Evolutionary conservation across 2,329 filamentous ascomycete genomes (phyloP), one percentile per base, ranked within the genome.

Genomic region (Penicillium sp.): DNA sequence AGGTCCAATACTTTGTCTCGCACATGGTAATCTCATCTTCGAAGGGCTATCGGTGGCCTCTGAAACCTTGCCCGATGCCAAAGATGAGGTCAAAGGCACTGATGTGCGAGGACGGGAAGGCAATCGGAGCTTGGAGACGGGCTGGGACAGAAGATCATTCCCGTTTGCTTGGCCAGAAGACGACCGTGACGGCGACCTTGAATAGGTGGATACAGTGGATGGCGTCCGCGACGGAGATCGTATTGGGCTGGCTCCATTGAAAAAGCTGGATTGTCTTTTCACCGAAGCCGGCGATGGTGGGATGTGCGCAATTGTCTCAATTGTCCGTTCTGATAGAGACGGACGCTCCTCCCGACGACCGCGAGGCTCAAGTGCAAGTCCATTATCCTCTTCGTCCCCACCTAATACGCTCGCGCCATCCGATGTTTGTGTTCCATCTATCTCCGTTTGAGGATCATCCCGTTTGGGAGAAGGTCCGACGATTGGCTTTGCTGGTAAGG

Each of bases 261-360:
- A 95, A 75, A 96, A 93, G 59, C 86, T 88, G 0, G 91, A 92
- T 9, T 85, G 81, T 58, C 88, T 86, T 61, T 87, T 86, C 56
- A 84, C 86, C 50, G 90, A 76, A 0, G 86, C 86, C 4, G 93
- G 93, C 0, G 93, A 95, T 0, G 91, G 88, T 0, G 93, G 91
- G 33, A 97, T 81, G 51, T 88, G 86, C 3, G 92, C 85, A 6
- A 97, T 80, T 0, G 92, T 96, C 75, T 96, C 92, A 45, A 96
- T 89, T 0, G 93, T 96, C 61, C 94, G 84, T 70, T 97, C 93
- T 0, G 90, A 88, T 4, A 97, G 64, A 6, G 77, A 79, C 17
- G 76, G 71, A 5, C 72, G 71, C 30, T 62, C 59, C 35, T 60
- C 61, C 45, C 61, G 61, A 54, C 71, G 71, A 38, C 70, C 73